These are phyloP conservation scores for Annulohypoxylon maeteangense DNA, from an alignment of 495 filamentous ascomycete genomes.

Conservation along the genomic window DNA sequence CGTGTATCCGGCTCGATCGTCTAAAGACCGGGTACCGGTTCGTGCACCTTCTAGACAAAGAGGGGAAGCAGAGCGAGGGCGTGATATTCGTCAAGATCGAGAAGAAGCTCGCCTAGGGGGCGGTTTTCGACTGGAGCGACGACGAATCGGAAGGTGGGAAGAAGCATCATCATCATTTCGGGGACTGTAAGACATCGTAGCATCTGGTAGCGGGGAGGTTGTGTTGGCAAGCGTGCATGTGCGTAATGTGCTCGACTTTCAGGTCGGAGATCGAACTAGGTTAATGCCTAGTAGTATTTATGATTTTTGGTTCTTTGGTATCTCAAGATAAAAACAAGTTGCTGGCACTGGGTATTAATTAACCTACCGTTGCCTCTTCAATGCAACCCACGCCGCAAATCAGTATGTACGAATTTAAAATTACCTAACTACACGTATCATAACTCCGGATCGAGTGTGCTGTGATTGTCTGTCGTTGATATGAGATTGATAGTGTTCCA, in stretches of 20 bases:
- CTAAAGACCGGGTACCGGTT: conserved; percentile 79
- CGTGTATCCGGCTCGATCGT: conserved; percentile 84
- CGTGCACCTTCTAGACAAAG: conserved; percentile 73
- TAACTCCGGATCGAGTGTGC: conserved; percentile 48
- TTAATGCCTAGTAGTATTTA: conserved; percentile 9
- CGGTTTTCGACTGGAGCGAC: background rate
- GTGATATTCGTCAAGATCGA: conserved; percentile 75
- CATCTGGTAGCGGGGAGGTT: conserved; percentile 15
- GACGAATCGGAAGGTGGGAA: background rate
- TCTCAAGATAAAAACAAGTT: background rate
- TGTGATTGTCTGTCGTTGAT: conserved; percentile 54
- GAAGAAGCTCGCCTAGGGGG: conserved; percentile 61
- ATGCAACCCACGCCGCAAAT: background rate
- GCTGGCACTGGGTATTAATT: background rate
- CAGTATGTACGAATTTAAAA: background rate
- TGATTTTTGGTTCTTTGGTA: background rate
- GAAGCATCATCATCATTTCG: background rate
- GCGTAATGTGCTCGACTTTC: conserved; percentile 6
- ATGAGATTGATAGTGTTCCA: conserved; percentile 47
- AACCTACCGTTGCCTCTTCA: background rate
- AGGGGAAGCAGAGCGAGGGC: conserved; percentile 70
- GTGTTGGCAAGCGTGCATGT: conserved; percentile 10
- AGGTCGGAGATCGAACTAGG: background rate
- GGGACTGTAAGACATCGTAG: background rate
- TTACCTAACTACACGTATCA: background rate